Conservation (phyloP, 2,329 filamentous ascomycete genomes). For the Amauroascus niger region DNA sequence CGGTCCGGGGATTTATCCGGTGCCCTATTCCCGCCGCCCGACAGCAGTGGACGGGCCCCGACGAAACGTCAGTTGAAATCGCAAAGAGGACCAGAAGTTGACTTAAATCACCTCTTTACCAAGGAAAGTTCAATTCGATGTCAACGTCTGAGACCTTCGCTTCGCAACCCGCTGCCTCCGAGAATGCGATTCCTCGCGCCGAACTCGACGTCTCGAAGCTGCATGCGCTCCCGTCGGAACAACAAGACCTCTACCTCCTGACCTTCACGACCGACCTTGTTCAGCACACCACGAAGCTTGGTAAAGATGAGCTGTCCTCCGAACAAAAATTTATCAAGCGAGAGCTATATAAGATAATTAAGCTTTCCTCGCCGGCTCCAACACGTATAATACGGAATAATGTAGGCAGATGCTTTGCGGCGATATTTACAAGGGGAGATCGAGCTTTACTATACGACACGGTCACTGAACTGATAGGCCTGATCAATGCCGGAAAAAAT, state of each 20-base stretch:
- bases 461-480: constrained; percentile 71
- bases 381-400: constrained; percentile 86
- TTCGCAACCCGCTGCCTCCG: constrained; percentile 27
- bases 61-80: no score
- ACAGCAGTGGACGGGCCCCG: no score
- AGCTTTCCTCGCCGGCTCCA: constrained; percentile 67
- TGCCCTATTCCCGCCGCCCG: no score
- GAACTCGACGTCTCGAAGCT: constrained; percentile 88
- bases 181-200: constrained; percentile 28
- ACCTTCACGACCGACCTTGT: constrained; percentile 76
- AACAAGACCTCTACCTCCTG: constrained; percentile 89
- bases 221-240: constrained; percentile 78
- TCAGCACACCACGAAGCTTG: constrained; percentile 64
- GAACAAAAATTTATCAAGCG: constrained; percentile 90
- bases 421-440: constrained; percentile 75
- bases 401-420: constrained; percentile 70
- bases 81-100: constrained; percentile 1
- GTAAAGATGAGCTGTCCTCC: constrained; percentile 68
- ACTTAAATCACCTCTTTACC: neutral
- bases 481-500: constrained; percentile 63
- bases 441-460: constrained; percentile 89
- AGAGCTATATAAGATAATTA: constrained; percentile 88
- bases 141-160: constrained; percentile 29
- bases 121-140: constrained; percentile 25
- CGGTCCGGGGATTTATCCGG: constrained; percentile 12